Conservation (phyloP, 768 basidiomycete species). For the Leccinum obscurum region DNA sequence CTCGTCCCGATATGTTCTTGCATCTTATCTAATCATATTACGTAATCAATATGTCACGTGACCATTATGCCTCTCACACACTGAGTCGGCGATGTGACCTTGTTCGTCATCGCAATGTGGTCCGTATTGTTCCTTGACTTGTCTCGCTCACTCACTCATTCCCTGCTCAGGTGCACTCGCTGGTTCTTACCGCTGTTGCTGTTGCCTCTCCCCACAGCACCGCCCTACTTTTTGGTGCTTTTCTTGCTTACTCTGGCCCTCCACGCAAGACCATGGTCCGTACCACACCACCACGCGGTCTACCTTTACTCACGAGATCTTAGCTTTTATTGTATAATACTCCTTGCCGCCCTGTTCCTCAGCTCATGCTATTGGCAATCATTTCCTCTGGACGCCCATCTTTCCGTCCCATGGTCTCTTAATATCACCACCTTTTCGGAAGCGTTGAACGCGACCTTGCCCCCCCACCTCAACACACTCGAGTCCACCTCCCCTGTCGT, state of each 20-base stretch:
- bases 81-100: not conserved
- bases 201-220: constrained; percentile 75
- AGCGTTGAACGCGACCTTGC: constrained; percentile 53
- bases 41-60: constrained; percentile 23
- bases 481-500: constrained; percentile 54
- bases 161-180: constrained; percentile 68
- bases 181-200: constrained; percentile 82
- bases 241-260: constrained; percentile 76
- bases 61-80: not conserved
- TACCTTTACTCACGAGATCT: constrained; percentile 8
- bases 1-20: constrained; percentile 17
- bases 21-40: constrained; percentile 11
- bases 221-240: constrained; percentile 75
- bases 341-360: constrained; percentile 79
- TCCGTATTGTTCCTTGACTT: constrained; percentile 34
- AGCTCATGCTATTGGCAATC: constrained; percentile 92
- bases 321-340: constrained; percentile 86
- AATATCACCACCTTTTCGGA: constrained; percentile 74
- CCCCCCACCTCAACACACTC: constrained; percentile 38
- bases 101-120: constrained; percentile 47
- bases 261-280: constrained; percentile 84
- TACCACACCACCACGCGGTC: constrained; percentile 9
- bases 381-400: constrained; percentile 60
- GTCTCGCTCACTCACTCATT: not conserved
- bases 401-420: constrained; percentile 64